A percentile compares a stretch with the other conserved stretches of the same genome.
These are phyloP conservation scores for Penicillium janthinellum DNA, from an alignment of 2,329 filamentous ascomycete genomes.

Conservation along the genomic window DNA sequence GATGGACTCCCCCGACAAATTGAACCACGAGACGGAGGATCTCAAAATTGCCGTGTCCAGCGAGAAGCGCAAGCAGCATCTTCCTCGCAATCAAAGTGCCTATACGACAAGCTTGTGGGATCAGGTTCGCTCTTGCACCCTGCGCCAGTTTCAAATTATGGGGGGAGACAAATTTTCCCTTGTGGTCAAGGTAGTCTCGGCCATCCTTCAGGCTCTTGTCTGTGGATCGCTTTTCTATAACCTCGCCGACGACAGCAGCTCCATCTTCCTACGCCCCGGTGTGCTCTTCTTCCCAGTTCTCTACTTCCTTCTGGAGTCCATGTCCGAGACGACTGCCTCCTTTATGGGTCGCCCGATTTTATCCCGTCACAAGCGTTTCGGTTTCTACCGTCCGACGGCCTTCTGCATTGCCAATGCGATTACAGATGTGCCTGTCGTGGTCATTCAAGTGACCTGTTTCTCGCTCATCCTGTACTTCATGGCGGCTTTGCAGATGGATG, in stretches of 20 bases:
- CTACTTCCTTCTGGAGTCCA: conserved; percentile 61
- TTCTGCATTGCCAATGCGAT: conserved; percentile 60
- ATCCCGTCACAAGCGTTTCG: conserved; percentile 68
- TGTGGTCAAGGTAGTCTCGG: conserved; percentile 48
- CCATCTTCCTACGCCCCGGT: conserved; percentile 61
- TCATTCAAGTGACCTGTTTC: conserved; percentile 60
- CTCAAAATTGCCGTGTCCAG: conserved; percentile 30
- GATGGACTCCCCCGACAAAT: conserved; percentile 34
- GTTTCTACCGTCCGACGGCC: conserved; percentile 64
- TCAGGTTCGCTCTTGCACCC: conserved; percentile 52
- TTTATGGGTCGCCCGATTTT: conserved; percentile 67
- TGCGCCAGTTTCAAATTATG: conserved; percentile 52
- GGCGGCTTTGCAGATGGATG: conserved; percentile 54
- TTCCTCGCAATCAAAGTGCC: conserved; percentile 33
- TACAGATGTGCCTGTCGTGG: conserved; percentile 57
- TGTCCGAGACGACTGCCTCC: conserved; percentile 61
- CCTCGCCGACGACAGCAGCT: conserved; percentile 51
- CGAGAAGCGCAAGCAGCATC: conserved; percentile 36
- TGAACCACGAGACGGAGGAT: conserved; percentile 33
- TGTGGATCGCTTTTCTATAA: conserved; percentile 56
- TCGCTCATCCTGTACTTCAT: conserved; percentile 64
- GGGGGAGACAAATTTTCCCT: conserved; percentile 55
- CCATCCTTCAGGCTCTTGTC: conserved; percentile 43
- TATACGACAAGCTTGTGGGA: conserved; percentile 36
- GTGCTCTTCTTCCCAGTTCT: conserved; percentile 62